These are phyloP conservation scores for Aspergillus tubingensis DNA, from an alignment of 2,329 filamentous ascomycete genomes.

Conservation along the genomic window DNA sequence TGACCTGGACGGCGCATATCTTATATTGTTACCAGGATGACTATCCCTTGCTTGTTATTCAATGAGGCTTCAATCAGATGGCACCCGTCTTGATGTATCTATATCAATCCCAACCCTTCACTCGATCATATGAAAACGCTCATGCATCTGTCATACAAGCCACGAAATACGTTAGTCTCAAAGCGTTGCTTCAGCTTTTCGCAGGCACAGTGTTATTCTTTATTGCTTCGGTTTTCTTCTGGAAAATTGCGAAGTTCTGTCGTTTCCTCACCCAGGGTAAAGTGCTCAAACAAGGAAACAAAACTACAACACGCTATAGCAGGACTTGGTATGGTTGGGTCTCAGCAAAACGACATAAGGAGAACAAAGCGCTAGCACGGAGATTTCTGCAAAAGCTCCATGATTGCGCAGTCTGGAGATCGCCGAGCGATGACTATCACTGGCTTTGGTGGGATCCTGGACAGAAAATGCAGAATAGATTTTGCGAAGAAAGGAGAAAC, in stretches of 20 bases:
- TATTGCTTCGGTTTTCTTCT: slow-evolving; percentile 39
- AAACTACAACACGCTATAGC: slow-evolving; percentile 35
- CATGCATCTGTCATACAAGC: slow-evolving; percentile 25
- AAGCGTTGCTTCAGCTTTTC: slow-evolving; percentile 37
- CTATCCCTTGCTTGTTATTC: slow-evolving; percentile 11
- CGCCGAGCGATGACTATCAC: slow-evolving; percentile 37
- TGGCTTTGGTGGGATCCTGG: slow-evolving; percentile 47
- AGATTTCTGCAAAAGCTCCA: slow-evolving; percentile 23
- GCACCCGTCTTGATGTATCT: slow-evolving; percentile 32
- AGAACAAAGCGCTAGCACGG: slow-evolving; percentile 28
- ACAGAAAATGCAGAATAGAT: slow-evolving; percentile 26
- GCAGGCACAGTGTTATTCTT: slow-evolving; percentile 42
- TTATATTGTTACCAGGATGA: slow-evolving; percentile 27
- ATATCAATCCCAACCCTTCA: slow-evolving; percentile 27
- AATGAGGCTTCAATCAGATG: slow-evolving; percentile 24
- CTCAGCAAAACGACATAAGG: slow-evolving; percentile 32
- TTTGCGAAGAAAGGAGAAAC: slow-evolving; percentile 17
- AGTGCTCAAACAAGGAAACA: slow-evolving; percentile 36
- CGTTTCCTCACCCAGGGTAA: slow-evolving; percentile 38
- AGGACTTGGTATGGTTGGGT: slow-evolving; percentile 49
- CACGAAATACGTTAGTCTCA: slow-evolving; percentile 31
- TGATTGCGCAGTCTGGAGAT: slow-evolving; percentile 37
- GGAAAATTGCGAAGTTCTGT: slow-evolving; percentile 41
- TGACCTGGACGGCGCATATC: neutral
- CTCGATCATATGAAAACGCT: slow-evolving; percentile 28